phyloP scores from a whole-genome alignment of 441 rosid genomes.

The Omphalea diandra region DNA sequence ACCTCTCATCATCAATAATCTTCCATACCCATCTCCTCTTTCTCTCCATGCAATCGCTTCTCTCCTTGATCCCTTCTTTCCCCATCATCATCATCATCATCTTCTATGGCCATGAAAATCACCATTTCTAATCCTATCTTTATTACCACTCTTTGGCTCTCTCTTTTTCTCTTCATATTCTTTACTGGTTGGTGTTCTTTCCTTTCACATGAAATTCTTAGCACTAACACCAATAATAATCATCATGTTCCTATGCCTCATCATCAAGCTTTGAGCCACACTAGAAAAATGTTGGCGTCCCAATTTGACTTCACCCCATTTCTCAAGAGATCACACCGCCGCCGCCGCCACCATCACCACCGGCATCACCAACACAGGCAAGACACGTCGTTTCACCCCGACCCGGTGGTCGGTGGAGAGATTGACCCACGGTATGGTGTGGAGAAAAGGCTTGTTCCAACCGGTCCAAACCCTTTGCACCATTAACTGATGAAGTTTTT shows the following conservation, averaged over 20 bases:
- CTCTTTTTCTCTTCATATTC: slow-evolving; percentile 24
- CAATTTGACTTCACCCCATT: slow-evolving; percentile 52
- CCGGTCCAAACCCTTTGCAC: slow-evolving; percentile 91
- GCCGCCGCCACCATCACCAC: slow-evolving; percentile 15
- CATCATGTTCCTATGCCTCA: neutral
- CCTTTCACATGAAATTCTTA: slow-evolving; percentile 1
- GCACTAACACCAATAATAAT: neutral
- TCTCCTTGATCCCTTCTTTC: neutral
- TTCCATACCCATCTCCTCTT: slow-evolving; percentile 5
- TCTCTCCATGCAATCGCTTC: slow-evolving; percentile 22
- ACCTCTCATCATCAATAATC: slow-evolving; percentile 14
- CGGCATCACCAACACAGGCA: slow-evolving; percentile 15
- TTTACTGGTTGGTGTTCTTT: slow-evolving; percentile 18
- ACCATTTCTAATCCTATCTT: neutral
- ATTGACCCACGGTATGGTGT: slow-evolving; percentile 49
- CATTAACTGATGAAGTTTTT: slow-evolving; percentile 40
- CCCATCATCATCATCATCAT: neutral
- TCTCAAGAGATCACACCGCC: slow-evolving; percentile 22
- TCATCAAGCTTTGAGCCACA: slow-evolving; percentile 11
- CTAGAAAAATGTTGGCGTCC: slow-evolving; percentile 31
- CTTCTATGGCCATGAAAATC: slow-evolving; percentile 18
- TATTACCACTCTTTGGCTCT: slow-evolving; percentile 23
- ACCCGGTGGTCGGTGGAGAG: slow-evolving; percentile 32
- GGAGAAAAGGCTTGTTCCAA: slow-evolving; percentile 67
- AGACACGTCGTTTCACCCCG: neutral